phyloP scores from a whole-genome alignment of 495 filamentous ascomycete genomes.

The Trichoderma virens region DNA sequence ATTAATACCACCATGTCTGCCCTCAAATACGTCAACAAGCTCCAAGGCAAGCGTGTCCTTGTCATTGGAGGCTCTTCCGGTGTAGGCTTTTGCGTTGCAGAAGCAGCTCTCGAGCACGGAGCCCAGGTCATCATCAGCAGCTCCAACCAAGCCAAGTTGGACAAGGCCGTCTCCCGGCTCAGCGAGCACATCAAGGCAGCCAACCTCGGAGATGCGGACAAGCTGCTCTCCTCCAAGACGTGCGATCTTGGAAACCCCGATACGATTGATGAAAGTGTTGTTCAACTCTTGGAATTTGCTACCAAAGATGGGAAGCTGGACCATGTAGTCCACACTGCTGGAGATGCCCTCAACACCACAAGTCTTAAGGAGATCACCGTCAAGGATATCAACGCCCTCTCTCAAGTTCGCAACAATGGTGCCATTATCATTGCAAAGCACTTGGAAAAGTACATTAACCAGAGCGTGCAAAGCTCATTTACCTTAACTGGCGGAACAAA shows the following conservation, averaged over 20 bases:
- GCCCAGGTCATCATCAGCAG: constrained; percentile 47
- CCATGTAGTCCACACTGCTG: constrained; percentile 58
- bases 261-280: constrained; percentile 38
- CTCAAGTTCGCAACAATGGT: constrained; percentile 45
- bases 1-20: background rate
- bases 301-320: constrained; percentile 34
- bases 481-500: constrained; percentile 47
- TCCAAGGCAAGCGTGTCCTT: constrained; percentile 36
- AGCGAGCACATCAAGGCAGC: constrained; percentile 23
- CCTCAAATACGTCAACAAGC: constrained; percentile 29
- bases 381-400: constrained; percentile 27
- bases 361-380: constrained; percentile 32
- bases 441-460: constrained; percentile 36
- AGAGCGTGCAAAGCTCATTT: constrained; percentile 33
- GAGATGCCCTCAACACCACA: constrained; percentile 28
- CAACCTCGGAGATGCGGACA: constrained; percentile 21
- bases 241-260: constrained; percentile 42
- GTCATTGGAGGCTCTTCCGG: constrained; percentile 49
- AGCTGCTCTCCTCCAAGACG: constrained; percentile 25
- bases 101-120: constrained; percentile 39
- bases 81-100: constrained; percentile 50
- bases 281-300: constrained; percentile 35
- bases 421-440: constrained; percentile 47
- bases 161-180: constrained; percentile 31
- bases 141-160: constrained; percentile 37